phyloP scores from a whole-genome alignment of 345 rosid species.

The Brassica carinata region DNA sequence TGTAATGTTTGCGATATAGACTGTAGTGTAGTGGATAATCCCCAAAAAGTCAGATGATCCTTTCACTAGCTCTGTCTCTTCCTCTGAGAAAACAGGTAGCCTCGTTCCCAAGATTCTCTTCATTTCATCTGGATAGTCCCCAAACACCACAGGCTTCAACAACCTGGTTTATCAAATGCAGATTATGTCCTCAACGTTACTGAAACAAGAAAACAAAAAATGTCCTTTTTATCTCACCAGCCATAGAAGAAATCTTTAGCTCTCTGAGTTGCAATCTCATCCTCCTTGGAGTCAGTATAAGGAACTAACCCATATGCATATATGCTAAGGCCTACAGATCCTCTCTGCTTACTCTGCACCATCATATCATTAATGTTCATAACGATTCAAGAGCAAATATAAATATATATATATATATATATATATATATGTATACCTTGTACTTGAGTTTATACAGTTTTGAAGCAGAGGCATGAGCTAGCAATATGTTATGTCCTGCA shows the following conservation, averaged over 20 bases:
- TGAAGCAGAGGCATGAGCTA: conserved; percentile 75
- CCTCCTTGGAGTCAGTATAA: conserved; percentile 49
- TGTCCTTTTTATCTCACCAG: conserved; percentile 42
- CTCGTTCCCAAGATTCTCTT: conserved; percentile 61
- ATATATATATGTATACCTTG: conserved; percentile 45
- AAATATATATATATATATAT: not conserved
- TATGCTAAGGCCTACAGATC: conserved; percentile 50
- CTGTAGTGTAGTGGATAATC: conserved; percentile 44
- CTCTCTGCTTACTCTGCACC: conserved; percentile 58
- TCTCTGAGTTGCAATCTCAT: conserved; percentile 53
- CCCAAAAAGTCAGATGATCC: conserved; percentile 72
- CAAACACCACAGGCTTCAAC: conserved; percentile 60
- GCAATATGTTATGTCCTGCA: conserved; percentile 59
- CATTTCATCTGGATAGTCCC: conserved; percentile 78
- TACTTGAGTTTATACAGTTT: conserved; percentile 56
- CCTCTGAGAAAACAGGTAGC: conserved; percentile 55
- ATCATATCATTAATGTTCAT: not conserved
- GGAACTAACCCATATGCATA: conserved; percentile 45
- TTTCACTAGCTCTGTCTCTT: conserved; percentile 58
- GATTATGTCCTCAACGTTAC: not conserved
- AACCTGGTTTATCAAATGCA: conserved; percentile 42
- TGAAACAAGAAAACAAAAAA: not conserved
- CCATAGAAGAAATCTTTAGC: conserved; percentile 47
- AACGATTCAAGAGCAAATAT: conserved; percentile 25
- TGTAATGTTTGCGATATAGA: conserved; percentile 38